Evolutionary conservation across 352 stramenopile species (phyloP).

Genomic region (Peronospora destructor): DNA sequence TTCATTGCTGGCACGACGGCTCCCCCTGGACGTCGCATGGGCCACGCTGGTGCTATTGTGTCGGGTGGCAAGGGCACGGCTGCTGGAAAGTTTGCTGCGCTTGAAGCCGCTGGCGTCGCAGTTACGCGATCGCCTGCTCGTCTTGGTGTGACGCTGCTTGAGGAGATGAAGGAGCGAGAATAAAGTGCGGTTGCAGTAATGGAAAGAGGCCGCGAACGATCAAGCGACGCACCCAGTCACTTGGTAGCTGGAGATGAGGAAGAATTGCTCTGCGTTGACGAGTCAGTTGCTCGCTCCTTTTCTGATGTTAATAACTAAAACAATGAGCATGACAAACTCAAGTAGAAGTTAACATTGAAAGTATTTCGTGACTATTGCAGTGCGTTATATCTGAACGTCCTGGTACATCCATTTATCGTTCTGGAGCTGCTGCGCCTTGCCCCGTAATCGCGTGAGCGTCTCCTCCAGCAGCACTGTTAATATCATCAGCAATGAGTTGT

Average conservation of each 20-base stretch:
- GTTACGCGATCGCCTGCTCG: constrained; percentile 95
- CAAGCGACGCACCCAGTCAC: constrained; percentile 15
- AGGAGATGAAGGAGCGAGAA: constrained; percentile 87
- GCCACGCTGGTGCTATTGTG: constrained; percentile 98
- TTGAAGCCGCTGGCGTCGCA: constrained; percentile 92
- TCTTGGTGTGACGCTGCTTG: constrained; percentile 94
- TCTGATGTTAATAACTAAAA: constrained; percentile 25
- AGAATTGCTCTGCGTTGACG: constrained; percentile 2
- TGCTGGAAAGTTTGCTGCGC: constrained; percentile 94
- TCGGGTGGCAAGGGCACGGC: constrained; percentile 97
- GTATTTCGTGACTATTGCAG: neutral
- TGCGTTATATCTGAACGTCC: constrained; percentile 41
- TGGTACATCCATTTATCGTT: constrained; percentile 77
- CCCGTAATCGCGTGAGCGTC: constrained; percentile 41
- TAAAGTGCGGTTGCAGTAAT: constrained; percentile 21
- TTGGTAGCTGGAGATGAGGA: constrained; percentile 27
- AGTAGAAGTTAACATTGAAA: neutral
- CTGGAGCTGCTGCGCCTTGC: constrained; percentile 50
- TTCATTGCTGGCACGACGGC: constrained; percentile 99
- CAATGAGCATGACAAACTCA: constrained; percentile 19
- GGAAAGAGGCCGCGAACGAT: constrained; percentile 8
- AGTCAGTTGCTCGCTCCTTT: constrained; percentile 1
- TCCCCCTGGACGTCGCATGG: constrained; percentile 96
- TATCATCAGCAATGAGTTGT: neutral
- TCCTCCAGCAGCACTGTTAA: constrained; percentile 45